Conservation (phyloP, 495 filamentous ascomycete species). For the Chaetomium cochliodes region DNA sequence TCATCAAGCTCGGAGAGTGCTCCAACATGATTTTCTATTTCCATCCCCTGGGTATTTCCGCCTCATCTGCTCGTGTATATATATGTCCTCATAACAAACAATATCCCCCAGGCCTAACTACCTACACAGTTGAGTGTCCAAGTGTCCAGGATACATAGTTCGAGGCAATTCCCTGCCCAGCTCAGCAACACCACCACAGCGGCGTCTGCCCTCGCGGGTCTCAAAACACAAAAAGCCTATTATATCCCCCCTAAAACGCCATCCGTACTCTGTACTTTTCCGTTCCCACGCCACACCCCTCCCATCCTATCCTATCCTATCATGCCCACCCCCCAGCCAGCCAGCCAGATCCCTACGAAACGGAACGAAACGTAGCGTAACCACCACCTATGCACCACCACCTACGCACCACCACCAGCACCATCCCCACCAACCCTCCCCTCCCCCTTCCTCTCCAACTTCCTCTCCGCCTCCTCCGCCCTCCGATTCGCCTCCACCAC, state of each 20-base stretch:
- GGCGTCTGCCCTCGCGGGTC: background rate
- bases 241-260: slow-evolving; percentile 5
- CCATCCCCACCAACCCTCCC: background rate
- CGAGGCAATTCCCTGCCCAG: background rate
- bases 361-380: no score
- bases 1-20: background rate
- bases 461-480: slow-evolving; percentile 60
- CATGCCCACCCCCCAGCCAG: no score
- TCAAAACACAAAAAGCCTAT: background rate
- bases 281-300: background rate
- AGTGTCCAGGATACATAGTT: background rate
- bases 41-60: slow-evolving; percentile 45
- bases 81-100: no score
- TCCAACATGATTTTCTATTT: slow-evolving; percentile 39
- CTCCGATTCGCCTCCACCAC: slow-evolving; percentile 64
- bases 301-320: no score
- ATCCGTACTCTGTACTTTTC: background rate
- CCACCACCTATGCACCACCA: background rate
- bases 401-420: background rate
- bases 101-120: background rate
- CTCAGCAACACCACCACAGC: background rate
- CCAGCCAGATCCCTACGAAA: background rate
- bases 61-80: background rate
- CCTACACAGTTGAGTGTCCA: slow-evolving; percentile 9
- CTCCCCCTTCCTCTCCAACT: slow-evolving; percentile 14